Base-by-base conservation (phyloP, 208 protist species). In the Trypanosoma theileri region DNA sequence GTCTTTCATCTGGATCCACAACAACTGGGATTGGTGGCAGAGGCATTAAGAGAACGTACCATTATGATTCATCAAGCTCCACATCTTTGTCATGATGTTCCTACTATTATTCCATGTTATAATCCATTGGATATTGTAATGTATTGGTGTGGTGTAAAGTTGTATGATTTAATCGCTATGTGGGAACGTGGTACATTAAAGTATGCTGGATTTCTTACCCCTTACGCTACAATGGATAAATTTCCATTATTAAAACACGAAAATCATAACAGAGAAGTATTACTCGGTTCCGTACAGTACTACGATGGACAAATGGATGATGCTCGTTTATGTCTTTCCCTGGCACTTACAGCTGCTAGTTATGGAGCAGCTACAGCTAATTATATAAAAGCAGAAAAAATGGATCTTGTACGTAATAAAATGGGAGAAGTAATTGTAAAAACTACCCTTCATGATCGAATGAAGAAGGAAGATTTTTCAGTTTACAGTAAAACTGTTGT, bases 301-400 rank as follows among this genome's bases (percentile, higher is more conserved):
- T 98, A 97, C 71, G 97, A 99, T 72, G 97, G 97, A 4, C 93
- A 97, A 80, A 92, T 98, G 81, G 97, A 99, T 82, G 98, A 99
- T 69, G 84, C 97, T 3, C 90, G 98, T n/a, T 85, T 98, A 71
- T 98, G 97, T 77, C 74, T 98, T 40, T 69, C 73, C 1, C 84
- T 97, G 14, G 97, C 96, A 8, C 81, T 98, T 57, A 98, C 98
- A 40, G 97, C 98, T 10, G 85, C 91, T 26, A 82, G 84, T 14
- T 84, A 92, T 60, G 91, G 96, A 35, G 95, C 98, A 7, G 75
- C 85, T n/a, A 89, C 93, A n/a, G 75, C 87, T 19, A 99, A 99
- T 80, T 94, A 99, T 80, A 82, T 85, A 21, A 82, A 84, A 70
- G 89, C 93, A 40, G 79, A 78, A 45, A 58, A 71, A 51, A 81